Conservation (phyloP, 2,329 filamentous ascomycete species). For the Apiospora rasikravindrae region DNA sequence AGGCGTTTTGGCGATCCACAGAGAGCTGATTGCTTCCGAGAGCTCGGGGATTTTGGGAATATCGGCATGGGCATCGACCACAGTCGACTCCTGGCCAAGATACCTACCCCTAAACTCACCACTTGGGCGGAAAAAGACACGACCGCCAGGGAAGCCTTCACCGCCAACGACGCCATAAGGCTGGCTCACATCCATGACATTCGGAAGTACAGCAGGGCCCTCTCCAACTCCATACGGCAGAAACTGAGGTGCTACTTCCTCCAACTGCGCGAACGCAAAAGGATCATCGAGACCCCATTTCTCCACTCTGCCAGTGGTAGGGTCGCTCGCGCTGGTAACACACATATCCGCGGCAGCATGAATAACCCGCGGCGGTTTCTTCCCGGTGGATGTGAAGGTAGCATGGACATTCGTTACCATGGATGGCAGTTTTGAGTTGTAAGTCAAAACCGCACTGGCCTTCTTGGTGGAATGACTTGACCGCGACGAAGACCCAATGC, state of each 20-base stretch:
- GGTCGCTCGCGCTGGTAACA: conserved; percentile 81
- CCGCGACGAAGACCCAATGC: conserved; percentile 57
- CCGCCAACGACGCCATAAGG: conserved; percentile 83
- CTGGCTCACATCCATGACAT: conserved; percentile 90
- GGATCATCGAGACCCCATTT: conserved; percentile 82
- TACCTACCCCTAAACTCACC: conserved; percentile 80
- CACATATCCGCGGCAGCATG: conserved; percentile 84
- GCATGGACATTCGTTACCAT: conserved; percentile 82
- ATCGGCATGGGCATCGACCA: conserved; percentile 69
- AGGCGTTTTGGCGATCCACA: conserved; percentile 89
- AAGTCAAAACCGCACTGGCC: conserved; percentile 77
- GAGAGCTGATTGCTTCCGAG: conserved; percentile 73
- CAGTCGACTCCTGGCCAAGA: conserved; percentile 64
- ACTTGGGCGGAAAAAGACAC: conserved; percentile 75
- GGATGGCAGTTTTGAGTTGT: conserved; percentile 82
- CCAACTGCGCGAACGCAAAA: conserved; percentile 76
- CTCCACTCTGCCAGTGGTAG: conserved; percentile 75
- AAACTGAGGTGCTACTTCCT: conserved; percentile 76
- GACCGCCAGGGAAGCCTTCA: conserved; percentile 84
- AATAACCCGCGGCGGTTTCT: conserved; percentile 78
- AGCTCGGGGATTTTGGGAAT: conserved; percentile 77
- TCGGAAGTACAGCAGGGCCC: conserved; percentile 79
- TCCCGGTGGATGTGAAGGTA: conserved; percentile 70
- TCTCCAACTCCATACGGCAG: conserved; percentile 78
- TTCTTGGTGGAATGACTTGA: conserved; percentile 63